Evolutionary conservation across 192 early-diverging fungal species (phyloP), one percentile per base, ranked within the genome.

Genomic region (Rhizophagus prolifer): DNA sequence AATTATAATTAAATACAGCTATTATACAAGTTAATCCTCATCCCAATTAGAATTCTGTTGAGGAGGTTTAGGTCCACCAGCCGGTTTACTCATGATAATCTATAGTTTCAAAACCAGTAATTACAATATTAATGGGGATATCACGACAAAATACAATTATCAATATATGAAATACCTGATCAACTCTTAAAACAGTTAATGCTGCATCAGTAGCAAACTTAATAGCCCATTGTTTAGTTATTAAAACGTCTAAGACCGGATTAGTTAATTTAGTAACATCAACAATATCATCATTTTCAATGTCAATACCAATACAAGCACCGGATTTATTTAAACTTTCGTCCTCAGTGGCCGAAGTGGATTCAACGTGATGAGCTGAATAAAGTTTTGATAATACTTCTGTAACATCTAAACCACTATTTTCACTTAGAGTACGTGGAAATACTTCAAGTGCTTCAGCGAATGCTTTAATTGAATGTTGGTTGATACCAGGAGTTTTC

Each of bases 71-170:
- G 93, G 97, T 9, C 97, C 97, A 71, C 97, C 97, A 23, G 97
- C 96, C 58, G 92, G 94, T 86, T 97, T 97, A 71, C 93, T 94
- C 97, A 98, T 98, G 85, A 98, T 97, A 81, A 98, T 95, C 92
- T 92, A 75, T 58, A 59, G 16, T 59, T 9, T 34, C 16, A 46
- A 47, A 36, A 79, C 5, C 30, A 41, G 28, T 41, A 44, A 23
- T 31, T 16, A 80, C 44, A n/a, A 30, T 30, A 61, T 38, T 30
- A n/a, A 19, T 10, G 14, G 10, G 1, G 25, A 13, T 41, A 38
- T 28, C 21, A 26, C 21, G 2, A 9, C 6, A 62, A 58, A 25
- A 67, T 62, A 7, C 28, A 58, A n/a, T 10, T 12, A 34, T 16
- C 10, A 19, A 25, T 38, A 38, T 5, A 9, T 67, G 1, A 72